Conservation (phyloP, 306 rosid species). For the Acmispon strigosus region DNA sequence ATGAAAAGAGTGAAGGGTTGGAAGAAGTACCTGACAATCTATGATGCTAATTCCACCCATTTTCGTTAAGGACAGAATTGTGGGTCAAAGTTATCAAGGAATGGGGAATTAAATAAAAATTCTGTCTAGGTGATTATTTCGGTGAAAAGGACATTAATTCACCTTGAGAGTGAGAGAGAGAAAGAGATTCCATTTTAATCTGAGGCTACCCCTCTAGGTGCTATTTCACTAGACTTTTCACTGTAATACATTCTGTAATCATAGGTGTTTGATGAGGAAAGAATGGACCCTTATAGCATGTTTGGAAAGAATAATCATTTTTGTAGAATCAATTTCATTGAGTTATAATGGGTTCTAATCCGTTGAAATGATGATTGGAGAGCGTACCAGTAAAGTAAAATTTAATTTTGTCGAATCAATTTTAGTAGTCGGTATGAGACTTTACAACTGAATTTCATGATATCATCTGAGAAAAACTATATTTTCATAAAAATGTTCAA, state of each 20-base stretch:
- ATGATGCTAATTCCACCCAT: conserved; percentile 40
- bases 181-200: conserved; percentile 74
- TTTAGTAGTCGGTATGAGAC: too few species aligned
- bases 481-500: too few species aligned
- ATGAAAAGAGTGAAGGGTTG: conserved; percentile 22
- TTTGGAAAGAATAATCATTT: too few species aligned
- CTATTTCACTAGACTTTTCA: conserved; percentile 37
- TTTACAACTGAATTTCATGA: too few species aligned
- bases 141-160: conserved; percentile 74
- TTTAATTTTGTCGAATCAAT: too few species aligned
- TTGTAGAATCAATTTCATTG: too few species aligned
- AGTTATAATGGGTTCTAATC: too few species aligned
- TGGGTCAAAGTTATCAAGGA: conserved; percentile 75
- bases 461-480: too few species aligned
- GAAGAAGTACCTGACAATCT: conserved; percentile 31
- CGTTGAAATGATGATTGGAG: too few species aligned
- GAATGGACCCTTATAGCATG: conserved; percentile 11
- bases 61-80: conserved; percentile 62
- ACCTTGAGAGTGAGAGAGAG: conserved; percentile 52
- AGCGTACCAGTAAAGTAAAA: too few species aligned
- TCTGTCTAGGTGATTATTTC: conserved; percentile 52
- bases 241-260: conserved; percentile 36
- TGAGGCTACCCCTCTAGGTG: conserved; percentile 30
- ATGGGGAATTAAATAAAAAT: conserved; percentile 47
- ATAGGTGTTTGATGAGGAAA: conserved; percentile 5